A percentile compares a stretch with the other conserved stretches of the same genome.
Conservation (phyloP, 2,329 filamentous ascomycete genomes). For the Aschersonia sp. region DNA sequence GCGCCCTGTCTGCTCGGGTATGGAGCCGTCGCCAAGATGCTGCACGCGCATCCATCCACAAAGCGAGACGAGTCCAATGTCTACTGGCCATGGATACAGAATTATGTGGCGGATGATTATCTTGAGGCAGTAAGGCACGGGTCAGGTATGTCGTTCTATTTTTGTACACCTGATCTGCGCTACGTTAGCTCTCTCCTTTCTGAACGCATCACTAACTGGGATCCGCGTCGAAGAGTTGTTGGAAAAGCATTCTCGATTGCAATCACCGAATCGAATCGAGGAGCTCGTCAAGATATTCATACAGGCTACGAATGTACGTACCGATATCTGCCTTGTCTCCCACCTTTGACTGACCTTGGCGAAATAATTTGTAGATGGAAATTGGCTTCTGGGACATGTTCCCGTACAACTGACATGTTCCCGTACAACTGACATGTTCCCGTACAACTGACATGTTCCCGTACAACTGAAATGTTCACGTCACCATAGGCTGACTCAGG, state of each 20-base stretch:
- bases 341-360: neutral
- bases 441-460: conserved; percentile 25
- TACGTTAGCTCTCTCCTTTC: neutral
- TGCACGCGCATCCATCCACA: conserved; percentile 49
- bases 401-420: conserved; percentile 27
- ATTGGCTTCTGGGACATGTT: conserved; percentile 42
- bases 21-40: conserved; percentile 57
- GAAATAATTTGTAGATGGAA: conserved; percentile 25
- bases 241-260: conserved; percentile 57
- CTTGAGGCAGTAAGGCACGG: conserved; percentile 54
- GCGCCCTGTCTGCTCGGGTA: conserved; percentile 88
- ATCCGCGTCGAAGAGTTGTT: conserved; percentile 43
- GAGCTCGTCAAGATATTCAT: conserved; percentile 75
- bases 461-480: too few relatives aligned
- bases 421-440: too few relatives aligned
- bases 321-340: neutral
- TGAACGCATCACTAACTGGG: neutral
- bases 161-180: too few relatives aligned
- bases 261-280: conserved; percentile 63
- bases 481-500: too few relatives aligned
- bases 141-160: conserved; percentile 35
- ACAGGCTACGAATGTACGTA: conserved; percentile 63
- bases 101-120: conserved; percentile 75
- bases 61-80: conserved; percentile 44
- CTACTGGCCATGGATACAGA: conserved; percentile 87